Percentiles rank a stretch among this genome's conserved stretches.
Conservation (phyloP, 2,329 filamentous ascomycete genomes). For the Xylaria sp. region DNA sequence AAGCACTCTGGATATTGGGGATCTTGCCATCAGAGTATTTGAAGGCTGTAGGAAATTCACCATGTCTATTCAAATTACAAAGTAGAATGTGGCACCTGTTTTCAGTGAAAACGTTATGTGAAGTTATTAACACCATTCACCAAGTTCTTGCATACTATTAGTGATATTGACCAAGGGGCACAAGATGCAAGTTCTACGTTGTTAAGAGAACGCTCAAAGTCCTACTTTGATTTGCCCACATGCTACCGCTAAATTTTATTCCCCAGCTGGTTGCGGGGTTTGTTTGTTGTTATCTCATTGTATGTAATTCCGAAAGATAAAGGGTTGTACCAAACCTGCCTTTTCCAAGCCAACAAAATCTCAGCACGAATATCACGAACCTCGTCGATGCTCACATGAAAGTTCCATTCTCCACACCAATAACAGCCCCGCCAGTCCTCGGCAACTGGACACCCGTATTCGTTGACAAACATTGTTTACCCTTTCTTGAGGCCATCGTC, state of each 20-base stretch:
- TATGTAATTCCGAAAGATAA: not conserved
- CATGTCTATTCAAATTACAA: not conserved
- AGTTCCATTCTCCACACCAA: not conserved
- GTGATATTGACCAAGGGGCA: not conserved
- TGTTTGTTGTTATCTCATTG: not conserved
- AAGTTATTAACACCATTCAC: not conserved
- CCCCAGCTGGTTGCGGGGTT: not conserved
- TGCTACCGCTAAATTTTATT: not conserved
- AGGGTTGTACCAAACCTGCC: not conserved
- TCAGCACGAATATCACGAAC: not conserved
- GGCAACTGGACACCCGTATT: not conserved
- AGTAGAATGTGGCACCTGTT: not conserved
- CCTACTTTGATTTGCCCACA: not conserved
- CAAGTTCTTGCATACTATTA: not conserved
- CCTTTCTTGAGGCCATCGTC: not conserved
- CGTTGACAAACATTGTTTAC: not conserved
- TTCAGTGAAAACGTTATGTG: not conserved
- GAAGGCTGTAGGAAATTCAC: not conserved
- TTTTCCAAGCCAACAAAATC: not conserved
- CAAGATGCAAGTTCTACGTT: not conserved
- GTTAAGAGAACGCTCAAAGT: not conserved
- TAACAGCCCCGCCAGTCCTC: not conserved
- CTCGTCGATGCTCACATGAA: not conserved
- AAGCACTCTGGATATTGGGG: not conserved
- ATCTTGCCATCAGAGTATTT: not conserved